Evolutionary conservation across 768 basidiomycete genomes (phyloP).

Genomic region (Naganishia vaughanmartiniae): DNA sequence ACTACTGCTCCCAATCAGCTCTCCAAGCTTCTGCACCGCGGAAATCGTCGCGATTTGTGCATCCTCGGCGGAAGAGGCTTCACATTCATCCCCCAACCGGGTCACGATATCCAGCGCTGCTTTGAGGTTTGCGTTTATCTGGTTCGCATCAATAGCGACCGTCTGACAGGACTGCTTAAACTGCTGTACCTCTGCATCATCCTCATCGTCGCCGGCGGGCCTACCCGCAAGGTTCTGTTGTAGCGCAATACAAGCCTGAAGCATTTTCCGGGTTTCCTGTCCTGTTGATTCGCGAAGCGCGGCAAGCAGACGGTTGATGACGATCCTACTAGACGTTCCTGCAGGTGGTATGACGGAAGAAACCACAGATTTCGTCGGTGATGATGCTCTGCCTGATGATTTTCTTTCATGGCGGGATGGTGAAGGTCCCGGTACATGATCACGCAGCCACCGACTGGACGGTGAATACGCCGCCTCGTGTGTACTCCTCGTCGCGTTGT

Average conservation of each 20-base stretch:
- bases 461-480: background rate
- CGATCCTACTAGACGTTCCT: conserved; percentile 27
- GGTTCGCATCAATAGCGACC: conserved; percentile 18
- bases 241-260: conserved; percentile 24
- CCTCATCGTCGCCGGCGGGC: background rate
- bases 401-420: background rate
- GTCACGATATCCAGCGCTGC: conserved; percentile 19
- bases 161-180: conserved; percentile 9
- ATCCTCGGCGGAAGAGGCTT: conserved; percentile 18
- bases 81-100: conserved; percentile 8
- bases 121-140: conserved; percentile 22
- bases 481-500: too few relatives aligned
- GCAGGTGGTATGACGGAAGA: background rate
- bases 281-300: conserved; percentile 11
- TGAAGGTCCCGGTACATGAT: background rate
- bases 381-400: conserved; percentile 1
- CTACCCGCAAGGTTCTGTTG: background rate
- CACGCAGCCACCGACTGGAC: background rate
- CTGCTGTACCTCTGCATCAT: too few relatives aligned
- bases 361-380: background rate
- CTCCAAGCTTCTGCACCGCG: conserved; percentile 14
- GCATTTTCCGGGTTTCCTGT: conserved; percentile 20
- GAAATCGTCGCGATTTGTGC: conserved; percentile 24
- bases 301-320: conserved; percentile 24
- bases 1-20: conserved; percentile 8